These are phyloP conservation scores for Vigna reflexopilosa DNA, from an alignment of 306 rosid genomes.

Conservation along the genomic window DNA sequence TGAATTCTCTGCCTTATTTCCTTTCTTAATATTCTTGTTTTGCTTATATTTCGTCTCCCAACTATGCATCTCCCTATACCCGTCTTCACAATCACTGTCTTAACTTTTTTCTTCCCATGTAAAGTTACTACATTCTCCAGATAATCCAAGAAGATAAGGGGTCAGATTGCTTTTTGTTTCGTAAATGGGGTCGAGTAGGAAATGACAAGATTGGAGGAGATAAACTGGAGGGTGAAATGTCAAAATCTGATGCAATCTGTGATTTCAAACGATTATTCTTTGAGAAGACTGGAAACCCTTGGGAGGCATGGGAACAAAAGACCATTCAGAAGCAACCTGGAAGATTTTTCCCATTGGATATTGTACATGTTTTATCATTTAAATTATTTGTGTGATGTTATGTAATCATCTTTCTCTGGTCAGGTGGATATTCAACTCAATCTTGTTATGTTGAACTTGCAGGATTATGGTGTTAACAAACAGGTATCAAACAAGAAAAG, in stretches of 20 bases:
- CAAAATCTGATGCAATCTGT: slow-evolving; percentile 75
- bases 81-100: slow-evolving; percentile 22
- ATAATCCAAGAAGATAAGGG: slow-evolving; percentile 90
- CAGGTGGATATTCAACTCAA: slow-evolving; percentile 29
- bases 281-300: slow-evolving; percentile 95
- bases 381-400: slow-evolving; percentile 28
- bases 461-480: slow-evolving; percentile 95
- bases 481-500: slow-evolving; percentile 62
- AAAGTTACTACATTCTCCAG: slow-evolving; percentile 89
- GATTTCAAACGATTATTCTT: slow-evolving; percentile 86
- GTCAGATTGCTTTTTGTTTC: slow-evolving; percentile 80
- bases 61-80: neutral
- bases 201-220: slow-evolving; percentile 87
- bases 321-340: slow-evolving; percentile 93
- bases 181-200: slow-evolving; percentile 99
- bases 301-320: slow-evolving; percentile 98
- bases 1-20: slow-evolving; percentile 7
- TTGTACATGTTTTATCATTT: slow-evolving; percentile 57
- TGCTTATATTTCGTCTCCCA: neutral
- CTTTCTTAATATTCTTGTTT: slow-evolving; percentile 7
- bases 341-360: slow-evolving; percentile 93
- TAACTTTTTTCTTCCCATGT: slow-evolving; percentile 43
- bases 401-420: slow-evolving; percentile 16
- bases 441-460: slow-evolving; percentile 44
- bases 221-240: slow-evolving; percentile 79